Evolutionary conservation across 805 yeast species (phyloP).

Genomic region (Yarrowia keelungensis): DNA sequence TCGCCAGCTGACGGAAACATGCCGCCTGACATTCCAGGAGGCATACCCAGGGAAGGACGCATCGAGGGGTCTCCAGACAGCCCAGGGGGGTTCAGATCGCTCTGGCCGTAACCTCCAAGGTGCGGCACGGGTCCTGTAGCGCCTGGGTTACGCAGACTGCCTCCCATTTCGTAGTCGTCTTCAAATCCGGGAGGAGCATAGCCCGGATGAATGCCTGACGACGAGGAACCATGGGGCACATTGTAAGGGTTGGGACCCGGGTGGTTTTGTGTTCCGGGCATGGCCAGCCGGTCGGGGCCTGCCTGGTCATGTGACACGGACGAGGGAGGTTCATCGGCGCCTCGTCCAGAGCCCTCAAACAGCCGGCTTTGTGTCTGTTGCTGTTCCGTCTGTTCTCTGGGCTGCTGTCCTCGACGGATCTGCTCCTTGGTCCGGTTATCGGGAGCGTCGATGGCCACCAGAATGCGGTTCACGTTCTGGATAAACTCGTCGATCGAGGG

Average conservation of each 20-base stretch:
- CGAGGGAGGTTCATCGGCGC: background rate
- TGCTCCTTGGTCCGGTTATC: conserved; percentile 28
- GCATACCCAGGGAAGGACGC: conserved; percentile 46
- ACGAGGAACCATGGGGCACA: conserved; percentile 8
- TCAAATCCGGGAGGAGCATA: conserved; percentile 53
- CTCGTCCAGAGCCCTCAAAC: background rate
- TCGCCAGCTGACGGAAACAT: conserved; percentile 50
- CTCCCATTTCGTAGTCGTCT: conserved; percentile 51
- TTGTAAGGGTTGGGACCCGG: conserved; percentile 1
- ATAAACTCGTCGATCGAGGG: conserved; percentile 29
- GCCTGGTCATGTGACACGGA: conserved; percentile 8
- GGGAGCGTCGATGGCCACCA: conserved; percentile 27
- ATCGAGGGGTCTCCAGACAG: conserved; percentile 50
- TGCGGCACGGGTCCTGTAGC: conserved; percentile 34
- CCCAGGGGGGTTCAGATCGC: conserved; percentile 53
- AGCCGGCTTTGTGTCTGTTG: conserved; percentile 42
- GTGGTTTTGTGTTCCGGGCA: conserved; percentile 15
- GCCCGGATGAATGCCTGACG: conserved; percentile 4
- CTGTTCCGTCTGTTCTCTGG: conserved; percentile 27
- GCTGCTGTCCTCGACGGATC: background rate
- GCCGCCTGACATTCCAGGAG: conserved; percentile 43
- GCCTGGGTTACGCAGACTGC: conserved; percentile 38
- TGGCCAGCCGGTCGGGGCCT: conserved; percentile 7
- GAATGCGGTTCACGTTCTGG: conserved; percentile 37
- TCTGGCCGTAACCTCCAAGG: conserved; percentile 48